phyloP scores from a whole-genome alignment of 441 rosid genomes.

The Adansonia madagascariensis region DNA sequence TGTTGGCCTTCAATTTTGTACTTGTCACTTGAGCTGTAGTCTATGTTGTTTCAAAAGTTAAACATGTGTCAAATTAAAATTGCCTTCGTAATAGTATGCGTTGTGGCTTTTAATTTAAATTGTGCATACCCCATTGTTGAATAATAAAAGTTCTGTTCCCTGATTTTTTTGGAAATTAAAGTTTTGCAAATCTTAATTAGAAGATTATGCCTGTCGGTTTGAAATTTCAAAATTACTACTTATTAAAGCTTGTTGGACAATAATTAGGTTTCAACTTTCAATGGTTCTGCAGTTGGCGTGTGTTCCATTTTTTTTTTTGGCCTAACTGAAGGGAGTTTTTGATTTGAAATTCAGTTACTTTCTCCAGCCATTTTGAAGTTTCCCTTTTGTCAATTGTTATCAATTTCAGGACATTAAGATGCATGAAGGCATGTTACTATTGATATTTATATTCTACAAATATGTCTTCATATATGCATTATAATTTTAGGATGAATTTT shows the following conservation, averaged over 20 bases:
- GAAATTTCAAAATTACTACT: not conserved
- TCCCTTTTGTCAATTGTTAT: not conserved
- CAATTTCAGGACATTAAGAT: not conserved
- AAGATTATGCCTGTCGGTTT: not conserved
- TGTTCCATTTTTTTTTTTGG: not conserved
- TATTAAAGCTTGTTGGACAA: not conserved
- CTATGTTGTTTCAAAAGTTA: not conserved
- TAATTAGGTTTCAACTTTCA: not conserved
- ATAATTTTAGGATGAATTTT: not conserved
- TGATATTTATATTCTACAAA: not conserved
- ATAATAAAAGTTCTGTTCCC: not conserved
- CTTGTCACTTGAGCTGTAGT: not conserved
- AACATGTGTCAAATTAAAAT: not conserved
- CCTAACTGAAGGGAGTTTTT: not conserved
- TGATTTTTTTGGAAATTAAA: not conserved
- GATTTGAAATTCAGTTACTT: not conserved
- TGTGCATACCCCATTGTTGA: not conserved
- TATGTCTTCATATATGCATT: not conserved
- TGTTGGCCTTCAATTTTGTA: not conserved
- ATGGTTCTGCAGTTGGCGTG: not conserved
- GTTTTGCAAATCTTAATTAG: not conserved
- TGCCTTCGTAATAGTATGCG: not conserved
- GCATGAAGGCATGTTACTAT: not conserved
- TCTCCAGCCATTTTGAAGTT: not conserved
- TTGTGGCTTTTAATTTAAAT: not conserved